These are phyloP conservation scores for Pseudocercospora musae DNA, from an alignment of 2,329 filamentous ascomycete genomes.

Conservation along the genomic window DNA sequence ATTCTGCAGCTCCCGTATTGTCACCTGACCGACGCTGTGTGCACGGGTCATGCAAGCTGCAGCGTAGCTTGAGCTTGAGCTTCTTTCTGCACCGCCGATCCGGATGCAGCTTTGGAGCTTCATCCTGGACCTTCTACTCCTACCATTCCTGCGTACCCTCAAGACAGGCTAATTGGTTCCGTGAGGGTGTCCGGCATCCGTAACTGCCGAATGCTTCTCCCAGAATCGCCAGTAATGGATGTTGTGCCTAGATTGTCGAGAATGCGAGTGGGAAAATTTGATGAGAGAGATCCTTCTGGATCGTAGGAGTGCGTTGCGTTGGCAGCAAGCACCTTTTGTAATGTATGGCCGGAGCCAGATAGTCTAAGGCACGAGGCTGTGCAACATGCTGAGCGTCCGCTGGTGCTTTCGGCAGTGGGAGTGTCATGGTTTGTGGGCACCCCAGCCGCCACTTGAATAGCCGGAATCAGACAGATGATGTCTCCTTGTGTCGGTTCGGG, in stretches of 20 bases:
- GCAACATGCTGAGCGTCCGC: neutral
- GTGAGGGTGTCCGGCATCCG: neutral
- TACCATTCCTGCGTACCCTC: slow-evolving; percentile 4
- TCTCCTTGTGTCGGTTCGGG: slow-evolving; percentile 6
- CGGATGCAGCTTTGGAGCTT: neutral
- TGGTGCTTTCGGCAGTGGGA: neutral
- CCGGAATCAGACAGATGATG: slow-evolving; percentile 23
- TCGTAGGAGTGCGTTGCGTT: neutral
- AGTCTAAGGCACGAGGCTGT: neutral
- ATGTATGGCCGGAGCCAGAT: neutral
- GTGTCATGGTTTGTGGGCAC: slow-evolving; percentile 4
- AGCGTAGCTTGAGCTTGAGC: slow-evolving; percentile 1
- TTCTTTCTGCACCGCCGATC: slow-evolving; percentile 3
- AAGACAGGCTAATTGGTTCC: neutral
- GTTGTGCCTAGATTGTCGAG: neutral
- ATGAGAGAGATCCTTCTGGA: neutral
- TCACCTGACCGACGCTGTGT: slow-evolving; percentile 6
- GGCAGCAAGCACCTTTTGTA: neutral
- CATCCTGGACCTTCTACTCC: neutral
- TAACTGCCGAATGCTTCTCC: neutral
- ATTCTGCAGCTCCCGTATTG: neutral
- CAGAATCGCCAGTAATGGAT: neutral
- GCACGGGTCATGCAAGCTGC: slow-evolving; percentile 3
- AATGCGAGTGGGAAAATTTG: neutral
- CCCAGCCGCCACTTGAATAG: slow-evolving; percentile 22